These are phyloP conservation scores for Teunomyces pallodes DNA, from an alignment of 805 yeast species.

Conservation along the genomic window DNA sequence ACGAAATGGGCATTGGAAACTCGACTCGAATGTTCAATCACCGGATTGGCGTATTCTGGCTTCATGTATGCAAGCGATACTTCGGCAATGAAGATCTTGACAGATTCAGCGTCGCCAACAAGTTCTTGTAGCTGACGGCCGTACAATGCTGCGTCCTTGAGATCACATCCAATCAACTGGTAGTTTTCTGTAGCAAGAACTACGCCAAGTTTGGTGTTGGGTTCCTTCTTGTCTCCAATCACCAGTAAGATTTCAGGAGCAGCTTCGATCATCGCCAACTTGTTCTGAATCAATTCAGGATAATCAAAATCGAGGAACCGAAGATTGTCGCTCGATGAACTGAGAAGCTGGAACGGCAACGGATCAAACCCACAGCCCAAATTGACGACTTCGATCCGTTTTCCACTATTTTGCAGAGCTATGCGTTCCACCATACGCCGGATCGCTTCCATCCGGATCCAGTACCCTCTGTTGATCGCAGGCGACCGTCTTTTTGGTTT, in stretches of 20 bases:
- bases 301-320: constrained; percentile 72
- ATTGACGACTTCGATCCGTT: constrained; percentile 50
- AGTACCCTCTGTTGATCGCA: constrained; percentile 77
- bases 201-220: constrained; percentile 14
- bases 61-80: constrained; percentile 82
- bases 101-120: constrained; percentile 23
- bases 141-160: constrained; percentile 47
- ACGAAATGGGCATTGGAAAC: constrained; percentile 57
- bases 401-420: constrained; percentile 21
- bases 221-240: constrained; percentile 33
- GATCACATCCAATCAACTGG: constrained; percentile 63
- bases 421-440: constrained; percentile 50
- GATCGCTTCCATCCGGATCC: constrained; percentile 75
- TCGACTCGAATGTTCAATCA: constrained; percentile 48
- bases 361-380: constrained; percentile 75
- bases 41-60: constrained; percentile 60
- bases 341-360: constrained; percentile 38
- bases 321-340: constrained; percentile 28
- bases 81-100: constrained; percentile 70
- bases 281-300: constrained; percentile 61
- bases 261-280: constrained; percentile 49
- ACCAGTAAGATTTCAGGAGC: constrained; percentile 47
- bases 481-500: constrained; percentile 71
- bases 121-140: constrained; percentile 23
- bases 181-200: constrained; percentile 42